These are phyloP conservation scores for Aspergillus incahuasiensis DNA, from an alignment of 495 filamentous ascomycete genomes.

Conservation along the genomic window DNA sequence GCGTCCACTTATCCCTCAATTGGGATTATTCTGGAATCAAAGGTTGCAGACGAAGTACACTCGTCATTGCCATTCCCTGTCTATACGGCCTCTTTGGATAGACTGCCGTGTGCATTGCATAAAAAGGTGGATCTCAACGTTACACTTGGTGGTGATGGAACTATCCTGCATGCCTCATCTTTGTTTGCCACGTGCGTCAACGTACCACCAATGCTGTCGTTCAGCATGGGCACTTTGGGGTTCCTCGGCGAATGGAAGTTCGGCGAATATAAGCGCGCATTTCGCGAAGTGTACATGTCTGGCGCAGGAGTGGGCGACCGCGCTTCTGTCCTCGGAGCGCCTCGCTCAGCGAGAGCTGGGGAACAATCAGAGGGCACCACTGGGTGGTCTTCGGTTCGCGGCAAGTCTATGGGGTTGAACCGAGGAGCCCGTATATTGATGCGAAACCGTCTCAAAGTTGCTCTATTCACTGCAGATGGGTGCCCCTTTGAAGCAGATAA, in stretches of 20 bases:
- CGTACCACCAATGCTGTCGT: constrained; percentile 89
- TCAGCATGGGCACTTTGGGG: constrained; percentile 94
- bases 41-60: constrained; percentile 69
- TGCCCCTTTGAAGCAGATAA: constrained; percentile 35
- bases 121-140: constrained; percentile 81
- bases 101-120: constrained; percentile 38
- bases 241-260: constrained; percentile 98
- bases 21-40: constrained; percentile 76
- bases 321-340: constrained; percentile 29
- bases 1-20: constrained; percentile 72
- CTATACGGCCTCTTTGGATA: constrained; percentile 46
- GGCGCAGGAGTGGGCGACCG: constrained; percentile 60
- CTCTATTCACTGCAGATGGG: constrained; percentile 63
- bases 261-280: constrained; percentile 80
- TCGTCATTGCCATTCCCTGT: constrained; percentile 71
- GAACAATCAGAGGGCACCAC: constrained; percentile 33
- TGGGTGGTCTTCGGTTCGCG: constrained; percentile 68
- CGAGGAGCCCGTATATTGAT: constrained; percentile 75
- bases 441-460: constrained; percentile 79
- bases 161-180: constrained; percentile 85
- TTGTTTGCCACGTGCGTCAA: constrained; percentile 77
- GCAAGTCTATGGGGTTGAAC: constrained; percentile 73
- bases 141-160: constrained; percentile 93
- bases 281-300: constrained; percentile 90
- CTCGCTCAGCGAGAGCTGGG: constrained; percentile 15